These are phyloP conservation scores for Trichoderma asperellum DNA, from an alignment of 2,329 filamentous ascomycete species.

Conservation along the genomic window DNA sequence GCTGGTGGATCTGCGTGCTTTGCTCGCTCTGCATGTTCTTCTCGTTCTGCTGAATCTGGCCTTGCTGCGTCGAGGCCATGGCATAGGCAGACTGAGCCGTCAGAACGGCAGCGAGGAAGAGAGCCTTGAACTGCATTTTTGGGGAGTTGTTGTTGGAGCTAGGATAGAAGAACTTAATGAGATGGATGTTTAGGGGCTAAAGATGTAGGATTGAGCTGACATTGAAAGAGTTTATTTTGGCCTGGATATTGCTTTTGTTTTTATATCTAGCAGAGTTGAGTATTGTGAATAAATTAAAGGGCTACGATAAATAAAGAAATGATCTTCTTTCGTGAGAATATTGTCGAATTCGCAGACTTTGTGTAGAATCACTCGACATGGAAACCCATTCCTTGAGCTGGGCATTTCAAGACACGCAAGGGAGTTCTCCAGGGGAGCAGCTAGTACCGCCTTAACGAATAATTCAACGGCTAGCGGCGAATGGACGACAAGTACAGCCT, in stretches of 20 bases:
- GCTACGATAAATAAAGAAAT: neutral
- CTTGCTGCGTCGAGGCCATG: constrained; percentile 18
- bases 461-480: neutral
- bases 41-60: constrained; percentile 7
- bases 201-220: neutral
- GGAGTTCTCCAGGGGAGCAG: neutral
- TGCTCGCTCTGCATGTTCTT: neutral
- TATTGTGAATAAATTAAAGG: neutral
- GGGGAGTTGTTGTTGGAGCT: neutral
- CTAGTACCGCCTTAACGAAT: neutral
- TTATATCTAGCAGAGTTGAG: neutral
- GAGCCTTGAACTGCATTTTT: constrained; percentile 33
- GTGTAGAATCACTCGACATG: neutral
- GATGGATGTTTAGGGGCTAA: neutral
- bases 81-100: constrained; percentile 29
- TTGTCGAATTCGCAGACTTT: neutral
- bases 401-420: neutral
- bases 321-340: neutral
- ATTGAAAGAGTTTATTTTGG: too few species aligned
- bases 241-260: neutral
- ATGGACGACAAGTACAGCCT: neutral
- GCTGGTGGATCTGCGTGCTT: neutral
- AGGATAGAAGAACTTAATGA: neutral
- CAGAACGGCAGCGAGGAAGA: constrained; percentile 30
- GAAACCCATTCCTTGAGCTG: neutral